phyloP scores from a whole-genome alignment of 495 filamentous ascomycete species.

The Penicillium lagena region DNA sequence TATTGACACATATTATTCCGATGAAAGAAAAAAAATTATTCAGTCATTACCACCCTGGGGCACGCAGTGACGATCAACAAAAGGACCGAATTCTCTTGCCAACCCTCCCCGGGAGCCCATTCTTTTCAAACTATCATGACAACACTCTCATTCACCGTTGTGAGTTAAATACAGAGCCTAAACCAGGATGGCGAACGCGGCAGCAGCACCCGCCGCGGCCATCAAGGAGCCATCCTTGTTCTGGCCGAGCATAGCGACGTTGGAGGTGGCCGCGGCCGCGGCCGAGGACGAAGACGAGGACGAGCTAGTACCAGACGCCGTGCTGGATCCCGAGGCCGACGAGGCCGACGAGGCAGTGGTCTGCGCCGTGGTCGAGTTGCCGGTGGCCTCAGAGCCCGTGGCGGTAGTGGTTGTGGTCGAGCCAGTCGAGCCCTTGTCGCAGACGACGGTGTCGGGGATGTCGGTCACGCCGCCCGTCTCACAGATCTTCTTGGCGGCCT shows the following conservation, averaged over 20 bases:
- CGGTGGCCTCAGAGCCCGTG: neutral
- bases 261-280: conserved; percentile 14
- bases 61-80: no score
- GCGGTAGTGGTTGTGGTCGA: conserved; percentile 14
- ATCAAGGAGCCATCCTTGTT: conserved; percentile 22
- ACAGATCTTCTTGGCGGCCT: conserved; percentile 47
- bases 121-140: no score
- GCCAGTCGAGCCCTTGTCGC: conserved; percentile 14
- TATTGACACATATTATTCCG: no score
- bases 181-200: conserved; percentile 26
- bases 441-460: conserved; percentile 29
- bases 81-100: no score
- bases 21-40: no score
- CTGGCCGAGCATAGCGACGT: conserved; percentile 44
- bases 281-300: conserved; percentile 7
- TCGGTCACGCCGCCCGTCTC: conserved; percentile 29
- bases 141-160: neutral
- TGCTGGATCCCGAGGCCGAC: neutral
- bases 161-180: conserved; percentile 2
- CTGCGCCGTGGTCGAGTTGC: conserved; percentile 4
- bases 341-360: conserved; percentile 2
- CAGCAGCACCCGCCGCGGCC: conserved; percentile 28
- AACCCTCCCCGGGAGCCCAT: no score
- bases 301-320: neutral
- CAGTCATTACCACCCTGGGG: no score